A percentile compares a stretch with the other conserved stretches of the same genome.
Conservation (phyloP, 306 rosid species). For the Sphenostylis stenocarpa region DNA sequence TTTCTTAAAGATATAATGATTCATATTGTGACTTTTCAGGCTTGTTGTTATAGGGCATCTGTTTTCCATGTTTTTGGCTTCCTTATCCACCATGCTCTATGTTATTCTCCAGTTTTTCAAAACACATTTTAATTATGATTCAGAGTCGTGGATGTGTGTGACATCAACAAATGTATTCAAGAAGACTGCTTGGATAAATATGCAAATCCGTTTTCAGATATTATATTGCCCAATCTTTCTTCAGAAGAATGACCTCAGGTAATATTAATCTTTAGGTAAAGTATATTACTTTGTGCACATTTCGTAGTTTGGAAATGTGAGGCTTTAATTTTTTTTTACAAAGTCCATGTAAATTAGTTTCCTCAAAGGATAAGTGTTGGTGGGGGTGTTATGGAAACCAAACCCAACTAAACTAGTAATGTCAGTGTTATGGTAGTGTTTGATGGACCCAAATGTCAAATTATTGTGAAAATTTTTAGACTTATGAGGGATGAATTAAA, state of each 20-base stretch:
- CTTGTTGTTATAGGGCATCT: slow-evolving; percentile 55
- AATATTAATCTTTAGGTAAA: slow-evolving; percentile 29
- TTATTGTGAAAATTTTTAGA: background rate
- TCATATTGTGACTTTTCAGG: slow-evolving; percentile 58
- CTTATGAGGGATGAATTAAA: background rate
- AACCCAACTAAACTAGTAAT: slow-evolving; percentile 23
- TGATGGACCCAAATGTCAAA: background rate
- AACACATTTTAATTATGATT: slow-evolving; percentile 41
- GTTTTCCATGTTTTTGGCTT: slow-evolving; percentile 63
- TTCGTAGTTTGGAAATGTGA: slow-evolving; percentile 27
- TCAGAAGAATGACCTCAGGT: slow-evolving; percentile 75
- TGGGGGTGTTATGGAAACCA: slow-evolving; percentile 1
- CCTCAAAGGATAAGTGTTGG: background rate
- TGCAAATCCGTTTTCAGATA: slow-evolving; percentile 72
- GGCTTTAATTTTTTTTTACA: slow-evolving; percentile 11
- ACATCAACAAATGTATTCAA: slow-evolving; percentile 51
- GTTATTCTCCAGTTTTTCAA: slow-evolving; percentile 61
- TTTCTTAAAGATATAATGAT: slow-evolving; percentile 35
- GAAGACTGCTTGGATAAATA: slow-evolving; percentile 57
- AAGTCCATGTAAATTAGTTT: slow-evolving; percentile 15
- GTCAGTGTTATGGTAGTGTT: background rate
- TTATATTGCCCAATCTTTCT: slow-evolving; percentile 92
- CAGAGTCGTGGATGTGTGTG: slow-evolving; percentile 59
- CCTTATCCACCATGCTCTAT: slow-evolving; percentile 63
- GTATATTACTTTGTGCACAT: background rate